These are phyloP conservation scores for Ensete ventricosum DNA, from an alignment of 176 grass and related monocot genomes.

Conservation along the genomic window DNA sequence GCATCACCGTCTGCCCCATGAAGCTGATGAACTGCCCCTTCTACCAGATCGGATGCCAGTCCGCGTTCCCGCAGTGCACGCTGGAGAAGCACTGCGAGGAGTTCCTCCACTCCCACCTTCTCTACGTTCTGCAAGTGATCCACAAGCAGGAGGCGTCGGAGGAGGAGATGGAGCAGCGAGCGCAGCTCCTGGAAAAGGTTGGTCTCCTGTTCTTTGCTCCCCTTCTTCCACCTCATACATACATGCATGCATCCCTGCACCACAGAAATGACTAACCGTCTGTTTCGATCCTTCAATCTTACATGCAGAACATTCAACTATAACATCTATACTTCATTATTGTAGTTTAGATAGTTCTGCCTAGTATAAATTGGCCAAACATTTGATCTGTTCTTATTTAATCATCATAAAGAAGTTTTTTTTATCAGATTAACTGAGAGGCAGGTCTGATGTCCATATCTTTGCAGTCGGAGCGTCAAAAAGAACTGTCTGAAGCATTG, in stretches of 20 bases:
- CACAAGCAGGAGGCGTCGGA: constrained; percentile 41
- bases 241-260: background rate
- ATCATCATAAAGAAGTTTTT: background rate
- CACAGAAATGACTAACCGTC: background rate
- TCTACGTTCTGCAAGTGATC: constrained; percentile 47
- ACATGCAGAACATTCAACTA: background rate
- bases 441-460: no score
- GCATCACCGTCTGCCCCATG: constrained; percentile 75
- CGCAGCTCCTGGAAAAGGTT: constrained; percentile 63
- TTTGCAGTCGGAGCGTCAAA: constrained; percentile 35
- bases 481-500: constrained; percentile 37
- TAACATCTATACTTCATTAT: background rate
- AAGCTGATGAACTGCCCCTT: constrained; percentile 84
- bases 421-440: constrained; percentile 1
- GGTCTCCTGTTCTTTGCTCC: constrained; percentile 16
- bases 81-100: constrained; percentile 51
- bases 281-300: background rate
- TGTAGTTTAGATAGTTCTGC: background rate
- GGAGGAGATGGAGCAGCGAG: constrained; percentile 45
- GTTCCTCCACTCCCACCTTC: constrained; percentile 43
- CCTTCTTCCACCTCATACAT: background rate
- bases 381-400: background rate
- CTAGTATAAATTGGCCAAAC: no score
- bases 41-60: constrained; percentile 47
- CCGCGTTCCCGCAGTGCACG: constrained; percentile 38